Evolutionary conservation across 306 rosid genomes (phyloP).

Genomic region (Vicia villosa): DNA sequence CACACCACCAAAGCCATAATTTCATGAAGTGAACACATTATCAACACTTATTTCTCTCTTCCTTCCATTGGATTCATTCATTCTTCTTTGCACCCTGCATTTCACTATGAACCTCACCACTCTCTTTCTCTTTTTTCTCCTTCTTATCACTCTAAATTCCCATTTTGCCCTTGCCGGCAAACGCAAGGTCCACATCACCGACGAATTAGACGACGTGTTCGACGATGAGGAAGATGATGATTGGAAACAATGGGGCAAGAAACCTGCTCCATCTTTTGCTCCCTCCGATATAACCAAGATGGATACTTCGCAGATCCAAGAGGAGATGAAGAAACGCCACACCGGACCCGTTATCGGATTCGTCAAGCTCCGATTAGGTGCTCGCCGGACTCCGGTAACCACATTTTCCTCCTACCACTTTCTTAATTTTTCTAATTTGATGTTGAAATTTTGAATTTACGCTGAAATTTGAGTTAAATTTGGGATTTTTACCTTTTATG

Average conservation of each 20-base stretch:
- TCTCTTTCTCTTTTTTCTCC: constrained; percentile 37
- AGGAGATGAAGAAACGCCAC: constrained; percentile 71
- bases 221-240: constrained; percentile 92
- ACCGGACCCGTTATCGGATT: constrained; percentile 74
- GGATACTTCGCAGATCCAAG: constrained; percentile 76
- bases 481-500: no score
- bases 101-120: constrained; percentile 34
- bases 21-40: neutral
- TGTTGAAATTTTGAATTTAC: neutral
- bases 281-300: constrained; percentile 61
- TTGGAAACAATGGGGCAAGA: constrained; percentile 93
- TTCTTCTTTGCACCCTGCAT: neutral
- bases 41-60: neutral
- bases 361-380: constrained; percentile 78
- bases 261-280: constrained; percentile 46
- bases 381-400: constrained; percentile 61
- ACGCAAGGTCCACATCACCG: constrained; percentile 71
- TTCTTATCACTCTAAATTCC: constrained; percentile 13
- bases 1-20: neutral
- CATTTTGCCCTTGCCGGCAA: constrained; percentile 51
- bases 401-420: neutral
- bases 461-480: constrained; percentile 16
- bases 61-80: neutral
- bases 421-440: neutral
- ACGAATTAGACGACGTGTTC: constrained; percentile 79